Evolutionary conservation across 2,329 filamentous ascomycete genomes (phyloP).

Genomic region (Diaporthe longicolla): DNA sequence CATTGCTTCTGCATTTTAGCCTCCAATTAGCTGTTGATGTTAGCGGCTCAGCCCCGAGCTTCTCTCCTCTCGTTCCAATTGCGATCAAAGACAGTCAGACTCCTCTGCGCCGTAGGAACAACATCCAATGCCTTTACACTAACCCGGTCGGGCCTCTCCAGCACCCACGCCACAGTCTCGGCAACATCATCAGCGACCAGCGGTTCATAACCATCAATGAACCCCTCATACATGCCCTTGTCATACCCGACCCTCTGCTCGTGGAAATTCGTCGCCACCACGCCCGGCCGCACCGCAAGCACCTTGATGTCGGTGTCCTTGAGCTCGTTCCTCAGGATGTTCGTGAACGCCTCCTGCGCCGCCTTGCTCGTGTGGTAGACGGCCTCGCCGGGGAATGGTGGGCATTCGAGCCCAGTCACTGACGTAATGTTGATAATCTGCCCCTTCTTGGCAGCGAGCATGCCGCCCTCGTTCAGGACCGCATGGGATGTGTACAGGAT

Average conservation of each 20-base stretch:
- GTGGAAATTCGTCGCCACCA: constrained; percentile 19
- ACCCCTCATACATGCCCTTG: neutral
- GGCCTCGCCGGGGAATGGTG: constrained; percentile 24
- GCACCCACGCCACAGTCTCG: constrained; percentile 16
- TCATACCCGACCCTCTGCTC: constrained; percentile 18
- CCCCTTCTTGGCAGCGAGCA: neutral
- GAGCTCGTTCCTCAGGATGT: constrained; percentile 10
- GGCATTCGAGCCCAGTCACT: constrained; percentile 18
- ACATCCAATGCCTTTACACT: constrained; percentile 16
- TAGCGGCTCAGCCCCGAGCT: neutral
- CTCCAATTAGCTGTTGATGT: neutral
- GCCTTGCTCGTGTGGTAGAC: constrained; percentile 27
- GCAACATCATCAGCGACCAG: constrained; percentile 17
- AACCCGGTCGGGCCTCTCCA: constrained; percentile 18
- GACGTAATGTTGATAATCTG: constrained; percentile 27
- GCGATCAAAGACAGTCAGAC: constrained; percentile 4
- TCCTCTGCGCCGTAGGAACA: constrained; percentile 12
- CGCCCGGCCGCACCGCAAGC: constrained; percentile 11
- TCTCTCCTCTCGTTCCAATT: constrained; percentile 22
- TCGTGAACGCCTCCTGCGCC: constrained; percentile 18
- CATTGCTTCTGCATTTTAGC: no score
- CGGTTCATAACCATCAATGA: constrained; percentile 14
- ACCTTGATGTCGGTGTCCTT: constrained; percentile 22
- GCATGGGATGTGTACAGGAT: constrained; percentile 14
- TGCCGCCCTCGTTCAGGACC: constrained; percentile 27